Evolutionary conservation across 1,284 basidiomycete species (phyloP).

Genomic region (Apiotrichum laibachii): DNA sequence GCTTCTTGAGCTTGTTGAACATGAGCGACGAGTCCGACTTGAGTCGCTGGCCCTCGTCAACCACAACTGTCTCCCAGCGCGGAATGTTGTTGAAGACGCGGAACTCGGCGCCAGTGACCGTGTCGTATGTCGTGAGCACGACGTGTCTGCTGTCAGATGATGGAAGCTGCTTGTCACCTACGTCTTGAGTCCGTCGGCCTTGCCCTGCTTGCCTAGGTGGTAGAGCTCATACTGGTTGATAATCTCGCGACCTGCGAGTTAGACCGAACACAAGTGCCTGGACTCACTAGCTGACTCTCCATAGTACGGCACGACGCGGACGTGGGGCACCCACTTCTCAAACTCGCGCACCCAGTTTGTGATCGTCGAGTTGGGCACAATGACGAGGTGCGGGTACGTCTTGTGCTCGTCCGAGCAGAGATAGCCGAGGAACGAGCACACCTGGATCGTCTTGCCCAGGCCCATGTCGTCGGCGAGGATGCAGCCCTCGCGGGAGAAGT

Average conservation of each 20-base stretch:
- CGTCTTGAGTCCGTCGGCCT: slow-evolving; percentile 49
- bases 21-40: slow-evolving; percentile 73
- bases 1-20: slow-evolving; percentile 75
- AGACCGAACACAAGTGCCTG: neutral
- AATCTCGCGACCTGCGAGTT: slow-evolving; percentile 65
- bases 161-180: slow-evolving; percentile 19
- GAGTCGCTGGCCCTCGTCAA: slow-evolving; percentile 85
- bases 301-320: slow-evolving; percentile 47
- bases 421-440: slow-evolving; percentile 78
- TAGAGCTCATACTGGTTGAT: slow-evolving; percentile 79
- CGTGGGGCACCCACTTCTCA: slow-evolving; percentile 78
- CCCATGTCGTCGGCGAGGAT: slow-evolving; percentile 99
- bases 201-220: slow-evolving; percentile 54
- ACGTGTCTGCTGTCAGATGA: slow-evolving; percentile 58
- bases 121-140: slow-evolving; percentile 85
- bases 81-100: slow-evolving; percentile 72
- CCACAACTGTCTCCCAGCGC: slow-evolving; percentile 87
- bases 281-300: slow-evolving; percentile 58
- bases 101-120: slow-evolving; percentile 68
- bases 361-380: slow-evolving; percentile 78
- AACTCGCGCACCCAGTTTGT: slow-evolving; percentile 67
- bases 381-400: slow-evolving; percentile 74
- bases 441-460: slow-evolving; percentile 69
- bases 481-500: slow-evolving; percentile 80
- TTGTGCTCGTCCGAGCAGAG: slow-evolving; percentile 59